Conservation (phyloP, 2,329 filamentous ascomycete genomes). For the Leptosphaerulina australis region DNA sequence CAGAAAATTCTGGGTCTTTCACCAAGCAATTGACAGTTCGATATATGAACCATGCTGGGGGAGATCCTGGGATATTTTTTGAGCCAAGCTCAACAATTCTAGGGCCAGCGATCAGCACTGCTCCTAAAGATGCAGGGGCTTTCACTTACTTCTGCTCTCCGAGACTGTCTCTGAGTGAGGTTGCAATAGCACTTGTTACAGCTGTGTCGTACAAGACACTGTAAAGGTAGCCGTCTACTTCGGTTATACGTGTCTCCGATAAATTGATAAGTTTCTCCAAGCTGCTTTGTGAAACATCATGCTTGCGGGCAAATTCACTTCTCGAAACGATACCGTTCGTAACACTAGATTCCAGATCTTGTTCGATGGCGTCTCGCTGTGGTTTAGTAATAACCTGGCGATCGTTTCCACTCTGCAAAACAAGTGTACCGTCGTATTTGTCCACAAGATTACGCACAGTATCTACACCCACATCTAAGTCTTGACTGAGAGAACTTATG, state of each 20-base stretch:
- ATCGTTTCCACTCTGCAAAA: conserved; percentile 34
- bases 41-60: conserved; percentile 35
- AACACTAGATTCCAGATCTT: conserved; percentile 18
- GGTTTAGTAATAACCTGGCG: conserved; percentile 33
- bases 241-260: conserved; percentile 17
- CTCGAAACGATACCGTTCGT: conserved; percentile 24
- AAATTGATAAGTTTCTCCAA: conserved; percentile 27
- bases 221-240: conserved; percentile 28
- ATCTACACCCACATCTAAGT: conserved; percentile 31
- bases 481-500: conserved; percentile 21
- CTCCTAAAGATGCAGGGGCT: not conserved
- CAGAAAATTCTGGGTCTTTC: conserved; percentile 10
- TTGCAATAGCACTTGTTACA: conserved; percentile 13
- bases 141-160: conserved; percentile 24
- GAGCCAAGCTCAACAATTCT: conserved; percentile 26
- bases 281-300: conserved; percentile 32
- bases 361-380: conserved; percentile 26
- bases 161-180: conserved; percentile 19
- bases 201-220: conserved; percentile 23
- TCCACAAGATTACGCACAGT: conserved; percentile 30
- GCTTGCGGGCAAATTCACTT: conserved; percentile 24
- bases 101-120: conserved; percentile 1
- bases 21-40: conserved; percentile 20
- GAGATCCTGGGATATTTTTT: conserved; percentile 25
- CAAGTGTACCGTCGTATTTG: conserved; percentile 20